Base-by-base conservation (phyloP, 257 asterid genomes). In the Ligustrum vulgare region DNA sequence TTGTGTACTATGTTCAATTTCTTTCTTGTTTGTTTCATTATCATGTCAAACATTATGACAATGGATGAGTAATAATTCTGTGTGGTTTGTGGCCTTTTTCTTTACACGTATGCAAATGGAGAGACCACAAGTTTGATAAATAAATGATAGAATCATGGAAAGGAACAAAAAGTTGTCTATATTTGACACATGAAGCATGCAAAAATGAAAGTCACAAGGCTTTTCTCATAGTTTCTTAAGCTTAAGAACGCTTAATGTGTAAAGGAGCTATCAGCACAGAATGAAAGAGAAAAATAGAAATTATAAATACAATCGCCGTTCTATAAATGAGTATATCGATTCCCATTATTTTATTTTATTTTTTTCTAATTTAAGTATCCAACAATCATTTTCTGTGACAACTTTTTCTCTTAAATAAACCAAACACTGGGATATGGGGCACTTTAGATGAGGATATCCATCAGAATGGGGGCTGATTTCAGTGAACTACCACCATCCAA, bases 1-100 rank as follows among this genome's bases (percentile, higher is more conserved):
- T 49, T 72, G 13, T 71, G 60, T 36, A 62, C 41, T 71, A 13
- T 45, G 76, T 43, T 16, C 20, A 63, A n/a, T n/a, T 31, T 41
- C 54, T 71, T 56, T 4, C 4, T 54, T 18, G 23, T 68, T 64
- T 77, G 37, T 65, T 67, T 25, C 34, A 22, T 72, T 69, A 18
- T 22, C 34, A 13, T 43, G 35, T 74, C 39, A 51, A 49, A 47
- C 58, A 47, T 5, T 71, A n/a, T 62, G 31, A 22, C 72, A 35
- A 70, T 65, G 0, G 39, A 36, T 35, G 51, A 36, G 22, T 45
- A 4, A 11, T 37, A 28, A 28, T 56, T 13, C 8, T 13, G 58
- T 77, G 66, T 68, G 49, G 18, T 3, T 3, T 68, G 3, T 34
- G n/a, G 1, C 13, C 15, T 18, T 36, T n/a, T 39, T 68, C 8